A percentile compares a stretch with the other conserved stretches of the same genome.
Evolutionary conservation across 2,329 filamentous ascomycete genomes (phyloP).

Genomic region (Scopulariopsis brevicaulis): DNA sequence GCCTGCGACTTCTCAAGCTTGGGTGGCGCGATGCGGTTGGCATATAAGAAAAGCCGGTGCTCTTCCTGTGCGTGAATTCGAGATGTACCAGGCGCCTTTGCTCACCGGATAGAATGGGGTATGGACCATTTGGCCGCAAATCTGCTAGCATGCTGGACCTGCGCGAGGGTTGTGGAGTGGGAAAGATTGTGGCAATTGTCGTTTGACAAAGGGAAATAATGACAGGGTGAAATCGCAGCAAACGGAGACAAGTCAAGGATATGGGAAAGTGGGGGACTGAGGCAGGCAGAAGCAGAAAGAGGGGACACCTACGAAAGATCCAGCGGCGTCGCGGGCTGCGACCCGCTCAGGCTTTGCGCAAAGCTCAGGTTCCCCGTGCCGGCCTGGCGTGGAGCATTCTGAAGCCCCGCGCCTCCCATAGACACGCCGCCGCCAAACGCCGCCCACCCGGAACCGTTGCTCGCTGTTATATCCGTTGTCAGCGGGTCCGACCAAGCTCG

Average conservation of each 20-base stretch:
- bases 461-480: neutral
- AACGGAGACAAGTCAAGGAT: neutral
- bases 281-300: slow-evolving; percentile 6
- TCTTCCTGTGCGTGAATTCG: neutral
- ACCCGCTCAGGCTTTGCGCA: slow-evolving; percentile 53
- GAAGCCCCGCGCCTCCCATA: slow-evolving; percentile 44
- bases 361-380: slow-evolving; percentile 48
- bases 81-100: neutral
- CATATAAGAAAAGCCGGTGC: neutral
- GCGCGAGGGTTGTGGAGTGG: neutral
- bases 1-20: neutral
- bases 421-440: slow-evolving; percentile 47
- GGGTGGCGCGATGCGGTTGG: neutral
- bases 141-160: neutral
- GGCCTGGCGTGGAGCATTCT: slow-evolving; percentile 41
- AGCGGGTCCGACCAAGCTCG: neutral
- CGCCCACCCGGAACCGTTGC: slow-evolving; percentile 38
- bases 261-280: slow-evolving; percentile 4
- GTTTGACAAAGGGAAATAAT: neutral
- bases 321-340: slow-evolving; percentile 48
- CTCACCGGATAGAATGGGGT: neutral
- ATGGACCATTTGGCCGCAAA: neutral
- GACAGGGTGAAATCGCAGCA: neutral
- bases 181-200: neutral
- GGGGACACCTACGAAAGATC: slow-evolving; percentile 49